These are phyloP conservation scores for Sclerotinia nivalis DNA, from an alignment of 2,329 filamentous ascomycete species.

Conservation along the genomic window DNA sequence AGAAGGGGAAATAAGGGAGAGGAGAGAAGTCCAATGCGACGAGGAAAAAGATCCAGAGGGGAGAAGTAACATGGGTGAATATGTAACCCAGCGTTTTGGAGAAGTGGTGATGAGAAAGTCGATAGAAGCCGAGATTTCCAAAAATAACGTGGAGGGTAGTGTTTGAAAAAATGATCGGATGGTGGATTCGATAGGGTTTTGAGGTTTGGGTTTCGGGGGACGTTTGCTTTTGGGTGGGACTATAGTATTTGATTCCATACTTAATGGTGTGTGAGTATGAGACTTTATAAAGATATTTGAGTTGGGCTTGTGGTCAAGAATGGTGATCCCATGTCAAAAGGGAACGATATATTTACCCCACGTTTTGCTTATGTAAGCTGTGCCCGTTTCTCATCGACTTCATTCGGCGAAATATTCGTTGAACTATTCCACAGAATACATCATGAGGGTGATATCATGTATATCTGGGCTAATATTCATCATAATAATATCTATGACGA, in stretches of 20 bases:
- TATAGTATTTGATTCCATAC: not conserved
- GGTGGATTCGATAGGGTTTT: slow-evolving; percentile 44
- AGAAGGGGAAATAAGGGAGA: not conserved
- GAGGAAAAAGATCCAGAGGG: slow-evolving; percentile 60
- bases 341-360: not conserved
- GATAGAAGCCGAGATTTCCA: slow-evolving; percentile 28
- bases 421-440: not conserved
- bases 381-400: not conserved
- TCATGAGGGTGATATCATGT: not conserved
- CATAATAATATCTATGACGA: not conserved
- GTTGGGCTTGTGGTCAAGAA: not conserved
- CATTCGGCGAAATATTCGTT: not conserved
- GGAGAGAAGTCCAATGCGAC: slow-evolving; percentile 33
- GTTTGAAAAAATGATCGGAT: slow-evolving; percentile 43
- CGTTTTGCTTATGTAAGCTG: slow-evolving; percentile 10
- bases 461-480: too few species aligned
- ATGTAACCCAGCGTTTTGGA: slow-evolving; percentile 60
- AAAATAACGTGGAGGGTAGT: slow-evolving; percentile 31
- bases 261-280: not conserved
- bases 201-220: slow-evolving; percentile 40
- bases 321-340: not conserved
- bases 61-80: slow-evolving; percentile 62
- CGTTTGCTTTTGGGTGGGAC: slow-evolving; percentile 13
- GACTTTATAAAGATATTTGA: not conserved
- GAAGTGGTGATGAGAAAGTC: slow-evolving; percentile 28